phyloP scores from a whole-genome alignment of 768 basidiomycete species.

The Amylocystis lapponica region DNA sequence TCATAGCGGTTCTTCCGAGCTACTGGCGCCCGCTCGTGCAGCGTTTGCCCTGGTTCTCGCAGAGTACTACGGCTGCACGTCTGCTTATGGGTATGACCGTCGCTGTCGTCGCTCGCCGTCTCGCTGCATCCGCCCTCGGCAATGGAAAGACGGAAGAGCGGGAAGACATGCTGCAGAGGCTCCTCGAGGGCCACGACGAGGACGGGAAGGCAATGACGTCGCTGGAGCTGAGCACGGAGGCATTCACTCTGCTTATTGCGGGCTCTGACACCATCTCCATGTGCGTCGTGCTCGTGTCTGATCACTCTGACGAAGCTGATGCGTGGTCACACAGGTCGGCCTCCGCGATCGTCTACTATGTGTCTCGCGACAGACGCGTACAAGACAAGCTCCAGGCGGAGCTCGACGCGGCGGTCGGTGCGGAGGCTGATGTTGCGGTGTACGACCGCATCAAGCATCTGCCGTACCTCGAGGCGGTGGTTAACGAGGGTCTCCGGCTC shows the following conservation, averaged over 20 bases:
- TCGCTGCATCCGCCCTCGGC: too few relatives aligned
- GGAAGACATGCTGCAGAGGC: slow-evolving; percentile 8
- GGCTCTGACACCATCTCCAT: slow-evolving; percentile 15
- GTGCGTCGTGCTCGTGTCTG: slow-evolving; percentile 3
- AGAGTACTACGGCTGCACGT: background rate
- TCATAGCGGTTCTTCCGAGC: slow-evolving; percentile 5
- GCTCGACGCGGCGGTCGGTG: slow-evolving; percentile 5
- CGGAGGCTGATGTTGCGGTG: background rate
- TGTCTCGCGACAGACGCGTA: slow-evolving; percentile 1
- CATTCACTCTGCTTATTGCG: slow-evolving; percentile 8
- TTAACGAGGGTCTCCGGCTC: slow-evolving; percentile 26
- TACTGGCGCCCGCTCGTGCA: slow-evolving; percentile 1
- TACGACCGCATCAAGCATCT: slow-evolving; percentile 7
- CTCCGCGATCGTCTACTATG: slow-evolving; percentile 1
- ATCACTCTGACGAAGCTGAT: too few relatives aligned
- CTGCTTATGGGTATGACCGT: slow-evolving; percentile 3
- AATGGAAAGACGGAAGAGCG: background rate
- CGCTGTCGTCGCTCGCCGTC: slow-evolving; percentile 8
- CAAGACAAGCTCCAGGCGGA: slow-evolving; percentile 7
- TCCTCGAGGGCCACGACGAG: slow-evolving; percentile 10
- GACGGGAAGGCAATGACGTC: slow-evolving; percentile 9
- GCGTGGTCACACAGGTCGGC: background rate
- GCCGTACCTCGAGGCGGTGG: slow-evolving; percentile 23
- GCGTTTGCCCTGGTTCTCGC: background rate
- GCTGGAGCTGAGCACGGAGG: slow-evolving; percentile 11